A percentile compares a stretch with the other conserved stretches of the same genome.
Conservation (phyloP, 345 rosid species). For the Gossypium raimondii region DNA sequence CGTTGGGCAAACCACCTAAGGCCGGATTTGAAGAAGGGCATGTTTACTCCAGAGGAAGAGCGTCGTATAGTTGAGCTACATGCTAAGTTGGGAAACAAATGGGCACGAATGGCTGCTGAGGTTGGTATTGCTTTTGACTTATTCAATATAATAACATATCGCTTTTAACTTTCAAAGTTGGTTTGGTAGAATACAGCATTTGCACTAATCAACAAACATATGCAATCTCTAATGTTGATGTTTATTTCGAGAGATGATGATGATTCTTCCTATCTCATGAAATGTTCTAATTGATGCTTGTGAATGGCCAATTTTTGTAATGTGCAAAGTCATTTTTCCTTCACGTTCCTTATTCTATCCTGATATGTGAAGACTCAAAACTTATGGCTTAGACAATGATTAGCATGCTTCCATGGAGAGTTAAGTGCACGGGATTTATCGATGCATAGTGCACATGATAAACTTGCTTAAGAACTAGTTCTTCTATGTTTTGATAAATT, state of each 20-base stretch:
- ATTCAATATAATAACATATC: neutral
- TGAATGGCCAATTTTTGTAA: neutral
- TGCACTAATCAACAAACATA: neutral
- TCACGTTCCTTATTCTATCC: neutral
- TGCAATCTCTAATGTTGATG: neutral
- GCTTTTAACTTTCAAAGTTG: neutral
- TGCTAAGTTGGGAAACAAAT: slow-evolving; percentile 26
- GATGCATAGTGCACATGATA: neutral
- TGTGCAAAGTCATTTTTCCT: neutral
- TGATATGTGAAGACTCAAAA: neutral
- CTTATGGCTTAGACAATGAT: neutral
- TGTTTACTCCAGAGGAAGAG: slow-evolving; percentile 49
- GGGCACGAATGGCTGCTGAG: slow-evolving; percentile 19
- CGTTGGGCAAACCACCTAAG: slow-evolving; percentile 71
- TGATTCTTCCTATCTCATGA: neutral
- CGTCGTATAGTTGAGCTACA: slow-evolving; percentile 46
- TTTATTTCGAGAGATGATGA: neutral
- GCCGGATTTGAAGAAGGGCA: slow-evolving; percentile 52
- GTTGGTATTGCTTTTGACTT: slow-evolving; percentile 12
- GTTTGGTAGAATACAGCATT: neutral
- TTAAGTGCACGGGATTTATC: neutral
- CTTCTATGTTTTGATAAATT: neutral
- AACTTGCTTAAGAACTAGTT: neutral
- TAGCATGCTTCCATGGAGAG: neutral
- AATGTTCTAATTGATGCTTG: neutral